These are phyloP conservation scores for Fusarium tuaranense DNA, from an alignment of 2,329 filamentous ascomycete genomes.

Conservation along the genomic window DNA sequence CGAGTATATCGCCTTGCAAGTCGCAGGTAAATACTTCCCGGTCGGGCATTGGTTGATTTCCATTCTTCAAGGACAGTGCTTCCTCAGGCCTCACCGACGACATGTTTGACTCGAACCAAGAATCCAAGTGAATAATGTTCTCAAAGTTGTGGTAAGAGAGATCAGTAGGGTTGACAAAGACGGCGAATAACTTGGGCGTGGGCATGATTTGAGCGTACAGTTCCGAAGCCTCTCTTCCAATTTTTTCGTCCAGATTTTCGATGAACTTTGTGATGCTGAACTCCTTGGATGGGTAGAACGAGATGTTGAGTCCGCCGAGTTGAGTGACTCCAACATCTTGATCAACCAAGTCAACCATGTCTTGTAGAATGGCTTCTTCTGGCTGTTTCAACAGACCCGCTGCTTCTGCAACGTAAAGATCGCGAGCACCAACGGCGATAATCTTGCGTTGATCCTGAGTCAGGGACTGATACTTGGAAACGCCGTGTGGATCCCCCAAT, in stretches of 20 bases:
- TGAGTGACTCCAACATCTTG: background rate
- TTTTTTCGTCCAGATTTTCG: background rate
- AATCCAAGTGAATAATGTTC: background rate
- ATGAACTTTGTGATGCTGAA: background rate
- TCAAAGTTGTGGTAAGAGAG: background rate
- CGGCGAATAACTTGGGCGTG: background rate
- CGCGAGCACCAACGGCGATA: background rate
- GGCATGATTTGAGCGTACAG: background rate
- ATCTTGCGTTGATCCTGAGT: background rate
- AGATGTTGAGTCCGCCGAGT: background rate
- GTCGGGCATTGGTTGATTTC: background rate
- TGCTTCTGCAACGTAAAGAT: background rate
- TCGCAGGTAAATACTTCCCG: background rate
- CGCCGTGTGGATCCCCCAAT: background rate
- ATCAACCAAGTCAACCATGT: background rate
- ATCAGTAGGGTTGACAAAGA: background rate
- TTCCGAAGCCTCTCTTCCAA: background rate
- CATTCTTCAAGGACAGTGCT: background rate
- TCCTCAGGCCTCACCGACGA: background rate
- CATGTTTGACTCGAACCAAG: background rate
- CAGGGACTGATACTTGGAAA: background rate
- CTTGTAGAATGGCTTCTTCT: background rate
- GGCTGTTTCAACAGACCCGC: background rate
- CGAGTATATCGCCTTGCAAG: background rate
- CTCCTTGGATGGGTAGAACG: background rate